phyloP scores from a whole-genome alignment of 2,329 filamentous ascomycete species.

The Penicillium sp. region DNA sequence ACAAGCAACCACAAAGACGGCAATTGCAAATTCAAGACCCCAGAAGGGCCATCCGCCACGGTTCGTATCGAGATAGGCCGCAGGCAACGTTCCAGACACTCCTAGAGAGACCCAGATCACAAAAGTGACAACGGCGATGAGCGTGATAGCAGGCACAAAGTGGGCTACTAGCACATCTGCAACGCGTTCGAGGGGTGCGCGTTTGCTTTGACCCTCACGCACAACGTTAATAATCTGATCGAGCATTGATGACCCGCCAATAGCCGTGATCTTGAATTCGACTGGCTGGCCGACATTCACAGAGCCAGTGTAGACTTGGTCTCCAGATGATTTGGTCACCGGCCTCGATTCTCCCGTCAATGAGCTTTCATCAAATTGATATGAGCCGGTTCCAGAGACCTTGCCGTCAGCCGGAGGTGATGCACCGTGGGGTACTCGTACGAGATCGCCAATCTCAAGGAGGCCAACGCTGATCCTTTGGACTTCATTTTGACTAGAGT shows the following conservation, averaged over 20 bases:
- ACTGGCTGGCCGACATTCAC: slow-evolving; percentile 55
- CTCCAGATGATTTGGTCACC: slow-evolving; percentile 47
- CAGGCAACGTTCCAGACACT: slow-evolving; percentile 47
- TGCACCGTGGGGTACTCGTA: slow-evolving; percentile 76
- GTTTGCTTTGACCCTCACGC: slow-evolving; percentile 54
- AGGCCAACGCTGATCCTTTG: slow-evolving; percentile 66
- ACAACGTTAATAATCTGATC: slow-evolving; percentile 56
- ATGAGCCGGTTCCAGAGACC: slow-evolving; percentile 61
- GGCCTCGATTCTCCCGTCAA: slow-evolving; percentile 67
- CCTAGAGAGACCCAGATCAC: slow-evolving; percentile 54
- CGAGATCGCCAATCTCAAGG: slow-evolving; percentile 74
- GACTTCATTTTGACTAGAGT: slow-evolving; percentile 11
- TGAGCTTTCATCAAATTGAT: slow-evolving; percentile 85
- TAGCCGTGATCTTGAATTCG: slow-evolving; percentile 47
- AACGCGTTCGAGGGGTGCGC: slow-evolving; percentile 54
- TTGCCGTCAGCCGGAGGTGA: slow-evolving; percentile 84
- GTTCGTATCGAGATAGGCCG: slow-evolving; percentile 56
- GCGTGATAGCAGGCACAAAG: slow-evolving; percentile 55
- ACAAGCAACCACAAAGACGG: slow-evolving; percentile 85
- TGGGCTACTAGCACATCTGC: slow-evolving; percentile 55
- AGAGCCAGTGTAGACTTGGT: slow-evolving; percentile 53
- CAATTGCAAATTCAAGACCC: slow-evolving; percentile 71
- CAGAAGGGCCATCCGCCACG: slow-evolving; percentile 58
- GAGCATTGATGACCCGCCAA: slow-evolving; percentile 55
- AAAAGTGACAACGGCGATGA: slow-evolving; percentile 54